Evolutionary conservation across 1,139 yeast genomes (phyloP).

Genomic region (Arxiozyma telluris): DNA sequence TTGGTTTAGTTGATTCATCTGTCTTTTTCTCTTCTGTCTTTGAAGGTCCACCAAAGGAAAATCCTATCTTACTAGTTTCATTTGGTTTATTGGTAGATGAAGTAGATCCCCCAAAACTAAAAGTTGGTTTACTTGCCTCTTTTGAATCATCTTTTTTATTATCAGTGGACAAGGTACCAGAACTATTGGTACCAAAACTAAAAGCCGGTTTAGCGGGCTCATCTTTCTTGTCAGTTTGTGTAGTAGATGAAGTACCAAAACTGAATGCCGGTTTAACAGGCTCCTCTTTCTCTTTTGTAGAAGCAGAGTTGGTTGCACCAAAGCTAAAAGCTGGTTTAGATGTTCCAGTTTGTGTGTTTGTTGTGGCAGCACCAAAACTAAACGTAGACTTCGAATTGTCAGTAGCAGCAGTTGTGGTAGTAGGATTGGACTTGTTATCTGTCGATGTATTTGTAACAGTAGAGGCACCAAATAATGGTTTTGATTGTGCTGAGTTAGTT

Average conservation of each 20-base stretch:
- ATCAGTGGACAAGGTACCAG: background rate
- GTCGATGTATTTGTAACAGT: background rate
- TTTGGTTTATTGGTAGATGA: background rate
- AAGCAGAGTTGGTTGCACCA: background rate
- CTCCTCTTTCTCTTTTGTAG: background rate
- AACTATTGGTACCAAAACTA: conserved; percentile 4
- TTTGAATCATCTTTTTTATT: conserved; percentile 4
- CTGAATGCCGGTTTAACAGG: conserved; percentile 14
- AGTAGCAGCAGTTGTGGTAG: background rate
- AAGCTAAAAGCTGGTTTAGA: conserved; percentile 2
- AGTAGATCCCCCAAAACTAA: conserved; percentile 2
- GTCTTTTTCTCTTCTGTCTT: conserved; percentile 9
- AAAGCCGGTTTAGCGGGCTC: conserved; percentile 2
- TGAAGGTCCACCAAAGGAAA: conserved; percentile 11
- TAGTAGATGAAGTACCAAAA: conserved; percentile 11
- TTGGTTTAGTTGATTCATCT: conserved; percentile 4
- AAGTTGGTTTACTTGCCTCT: background rate
- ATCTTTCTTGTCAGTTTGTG: conserved; percentile 12
- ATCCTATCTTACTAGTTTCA: conserved; percentile 11
- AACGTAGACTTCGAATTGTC: conserved; percentile 13
- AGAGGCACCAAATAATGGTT: background rate
- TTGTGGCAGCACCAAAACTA: conserved; percentile 11
- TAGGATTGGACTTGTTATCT: background rate
- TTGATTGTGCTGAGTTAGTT: conserved; percentile 1
- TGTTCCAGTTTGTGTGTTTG: conserved; percentile 11